Conservation (phyloP, 257 asterid genomes). For the Nicotiana obtusifolia region DNA sequence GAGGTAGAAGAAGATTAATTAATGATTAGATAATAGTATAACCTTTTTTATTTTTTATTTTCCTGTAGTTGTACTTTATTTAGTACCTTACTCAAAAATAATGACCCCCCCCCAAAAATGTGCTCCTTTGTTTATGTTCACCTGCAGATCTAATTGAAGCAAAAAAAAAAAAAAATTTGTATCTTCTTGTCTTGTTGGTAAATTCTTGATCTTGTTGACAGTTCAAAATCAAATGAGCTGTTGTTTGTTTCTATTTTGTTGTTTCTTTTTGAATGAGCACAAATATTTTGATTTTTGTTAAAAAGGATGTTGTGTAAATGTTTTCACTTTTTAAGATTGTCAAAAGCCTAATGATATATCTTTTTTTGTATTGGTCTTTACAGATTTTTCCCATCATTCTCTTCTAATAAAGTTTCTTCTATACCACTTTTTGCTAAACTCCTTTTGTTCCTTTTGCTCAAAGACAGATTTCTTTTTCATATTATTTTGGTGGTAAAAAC, state of each 20-base stretch:
- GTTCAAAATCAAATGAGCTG: slow-evolving; percentile 7
- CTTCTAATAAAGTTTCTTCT: slow-evolving; percentile 24
- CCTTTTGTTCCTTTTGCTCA: slow-evolving; percentile 15
- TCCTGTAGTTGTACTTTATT: slow-evolving; percentile 18
- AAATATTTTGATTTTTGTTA: background rate
- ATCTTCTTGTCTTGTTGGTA: slow-evolving; percentile 18
- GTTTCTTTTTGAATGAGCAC: background rate
- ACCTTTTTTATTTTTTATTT: background rate
- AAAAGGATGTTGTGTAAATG: slow-evolving; percentile 23
- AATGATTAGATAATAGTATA: background rate
- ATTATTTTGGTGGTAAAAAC: slow-evolving; percentile 15
- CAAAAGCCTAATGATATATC: slow-evolving; percentile 26
- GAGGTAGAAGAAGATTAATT: slow-evolving; percentile 5
- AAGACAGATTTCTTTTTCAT: slow-evolving; percentile 2
- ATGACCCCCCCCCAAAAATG: slow-evolving; percentile 24
- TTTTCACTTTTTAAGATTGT: slow-evolving; percentile 37
- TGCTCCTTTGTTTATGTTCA: slow-evolving; percentile 33
- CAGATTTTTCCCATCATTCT: slow-evolving; percentile 22
- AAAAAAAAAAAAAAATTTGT: slow-evolving; percentile 18
- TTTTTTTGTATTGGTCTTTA: slow-evolving; percentile 22
- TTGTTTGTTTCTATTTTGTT: background rate
- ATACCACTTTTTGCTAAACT: slow-evolving; percentile 18
- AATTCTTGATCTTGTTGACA: background rate
- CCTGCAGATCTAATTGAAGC: slow-evolving; percentile 36
- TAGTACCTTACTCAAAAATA: slow-evolving; percentile 22